Conservation (phyloP, 345 rosid genomes). For the Noccaea bulbosa region DNA sequence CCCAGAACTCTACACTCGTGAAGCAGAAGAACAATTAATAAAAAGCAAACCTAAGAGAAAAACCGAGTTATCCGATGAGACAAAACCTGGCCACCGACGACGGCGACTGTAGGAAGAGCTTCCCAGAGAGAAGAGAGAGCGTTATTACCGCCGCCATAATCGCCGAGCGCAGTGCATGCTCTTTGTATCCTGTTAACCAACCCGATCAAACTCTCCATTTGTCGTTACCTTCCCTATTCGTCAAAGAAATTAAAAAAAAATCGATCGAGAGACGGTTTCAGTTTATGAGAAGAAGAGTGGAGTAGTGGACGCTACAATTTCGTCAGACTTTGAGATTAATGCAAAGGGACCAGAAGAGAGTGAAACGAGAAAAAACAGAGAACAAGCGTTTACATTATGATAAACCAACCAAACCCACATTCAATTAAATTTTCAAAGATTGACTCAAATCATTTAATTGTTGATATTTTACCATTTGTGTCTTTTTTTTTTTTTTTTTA, state of each 20-base stretch:
- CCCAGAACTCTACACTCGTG: conserved; percentile 77
- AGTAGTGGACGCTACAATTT: conserved; percentile 3
- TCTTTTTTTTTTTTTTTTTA: neutral
- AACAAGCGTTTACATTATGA: conserved; percentile 38
- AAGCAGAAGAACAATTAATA: neutral
- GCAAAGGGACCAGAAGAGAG: neutral
- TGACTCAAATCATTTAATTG: neutral
- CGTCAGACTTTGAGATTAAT: conserved; percentile 1
- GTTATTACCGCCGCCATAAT: conserved; percentile 66
- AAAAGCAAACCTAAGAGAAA: neutral
- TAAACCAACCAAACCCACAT: conserved; percentile 34
- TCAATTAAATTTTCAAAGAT: neutral
- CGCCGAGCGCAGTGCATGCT: conserved; percentile 89
- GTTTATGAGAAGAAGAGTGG: neutral
- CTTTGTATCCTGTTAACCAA: conserved; percentile 83
- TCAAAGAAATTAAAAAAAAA: neutral
- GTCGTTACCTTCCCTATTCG: conserved; percentile 53
- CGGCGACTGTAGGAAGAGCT: conserved; percentile 86
- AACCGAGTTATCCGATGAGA: neutral
- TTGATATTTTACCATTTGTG: conserved; percentile 11
- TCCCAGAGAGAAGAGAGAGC: conserved; percentile 87
- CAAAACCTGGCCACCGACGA: conserved; percentile 83
- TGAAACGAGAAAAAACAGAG: conserved; percentile 21
- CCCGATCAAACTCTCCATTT: conserved; percentile 87
- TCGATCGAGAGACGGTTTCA: neutral